A percentile compares a stretch with the other conserved stretches of the same genome.
These are phyloP conservation scores for Apophysomyces elegans DNA, from an alignment of 371 early-diverging fungal species.

Conservation along the genomic window DNA sequence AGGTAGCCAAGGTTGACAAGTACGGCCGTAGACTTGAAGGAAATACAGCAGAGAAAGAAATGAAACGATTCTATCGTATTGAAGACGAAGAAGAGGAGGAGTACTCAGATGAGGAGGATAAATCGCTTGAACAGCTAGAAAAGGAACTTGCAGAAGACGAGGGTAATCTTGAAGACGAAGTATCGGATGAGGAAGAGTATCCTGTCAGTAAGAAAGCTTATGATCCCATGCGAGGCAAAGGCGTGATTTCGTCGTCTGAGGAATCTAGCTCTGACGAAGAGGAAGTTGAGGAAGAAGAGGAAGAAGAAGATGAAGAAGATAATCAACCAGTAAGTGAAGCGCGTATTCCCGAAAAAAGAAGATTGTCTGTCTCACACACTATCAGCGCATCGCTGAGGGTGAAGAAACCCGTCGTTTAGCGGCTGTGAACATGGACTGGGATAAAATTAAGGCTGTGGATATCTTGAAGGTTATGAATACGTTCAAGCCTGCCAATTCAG, in stretches of 20 bases:
- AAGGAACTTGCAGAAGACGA: constrained; percentile 56
- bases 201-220: constrained; percentile 34
- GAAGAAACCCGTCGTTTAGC: constrained; percentile 91
- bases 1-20: constrained; percentile 79
- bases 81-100: constrained; percentile 54
- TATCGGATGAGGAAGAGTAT: constrained; percentile 29
- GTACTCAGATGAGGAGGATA: constrained; percentile 38
- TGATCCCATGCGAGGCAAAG: constrained; percentile 89
- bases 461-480: constrained; percentile 85
- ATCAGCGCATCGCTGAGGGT: constrained; percentile 70
- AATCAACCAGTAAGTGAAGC: constrained; percentile 35
- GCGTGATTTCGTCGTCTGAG: constrained; percentile 69
- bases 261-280: constrained; percentile 56
- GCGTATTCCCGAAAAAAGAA: constrained; percentile 7
- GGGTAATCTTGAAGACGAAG: constrained; percentile 37
- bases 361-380: constrained; percentile 12
- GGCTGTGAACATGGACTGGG: constrained; percentile 98
- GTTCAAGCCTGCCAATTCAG: constrained; percentile 81
- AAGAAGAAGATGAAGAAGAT: constrained; percentile 57
- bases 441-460: constrained; percentile 86
- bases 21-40: constrained; percentile 78
- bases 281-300: constrained; percentile 52
- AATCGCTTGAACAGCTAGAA: constrained; percentile 46
- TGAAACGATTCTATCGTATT: constrained; percentile 64
- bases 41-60: constrained; percentile 54